phyloP scores from a whole-genome alignment of 345 rosid species.

The Gossypium australe region DNA sequence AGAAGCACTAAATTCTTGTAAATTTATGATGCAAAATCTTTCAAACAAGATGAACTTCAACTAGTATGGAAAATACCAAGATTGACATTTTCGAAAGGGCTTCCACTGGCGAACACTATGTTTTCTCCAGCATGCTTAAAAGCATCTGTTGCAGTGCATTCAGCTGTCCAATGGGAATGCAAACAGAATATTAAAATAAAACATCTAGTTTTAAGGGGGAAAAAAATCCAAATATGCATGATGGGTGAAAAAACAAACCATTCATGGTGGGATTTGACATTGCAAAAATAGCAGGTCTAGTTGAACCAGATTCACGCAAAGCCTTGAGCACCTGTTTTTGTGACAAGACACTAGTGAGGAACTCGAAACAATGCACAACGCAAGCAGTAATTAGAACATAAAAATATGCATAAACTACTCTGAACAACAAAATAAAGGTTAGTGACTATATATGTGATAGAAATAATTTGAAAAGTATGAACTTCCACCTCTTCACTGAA shows the following conservation, averaged over 20 bases:
- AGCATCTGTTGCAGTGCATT: slow-evolving; percentile 94
- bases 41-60: slow-evolving; percentile 11
- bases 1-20: neutral
- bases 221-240: slow-evolving; percentile 7
- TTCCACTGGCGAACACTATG: slow-evolving; percentile 94
- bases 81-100: slow-evolving; percentile 82
- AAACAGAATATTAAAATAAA: slow-evolving; percentile 18
- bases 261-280: slow-evolving; percentile 98
- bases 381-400: slow-evolving; percentile 1
- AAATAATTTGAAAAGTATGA: neutral
- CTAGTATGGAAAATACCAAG: slow-evolving; percentile 48
- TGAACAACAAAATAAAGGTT: neutral
- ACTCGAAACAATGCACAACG: neutral
- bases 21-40: slow-evolving; percentile 3
- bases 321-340: slow-evolving; percentile 81
- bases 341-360: slow-evolving; percentile 14
- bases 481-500: slow-evolving; percentile 69
- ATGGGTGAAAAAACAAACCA: slow-evolving; percentile 42
- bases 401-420: no score
- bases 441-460: neutral
- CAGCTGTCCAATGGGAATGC: slow-evolving; percentile 52
- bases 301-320: slow-evolving; percentile 76
- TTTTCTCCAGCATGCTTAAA: slow-evolving; percentile 89
- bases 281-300: slow-evolving; percentile 90
- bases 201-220: neutral